These are phyloP conservation scores for Neonectria ditissima DNA, from an alignment of 2,329 filamentous ascomycete species.

Conservation along the genomic window DNA sequence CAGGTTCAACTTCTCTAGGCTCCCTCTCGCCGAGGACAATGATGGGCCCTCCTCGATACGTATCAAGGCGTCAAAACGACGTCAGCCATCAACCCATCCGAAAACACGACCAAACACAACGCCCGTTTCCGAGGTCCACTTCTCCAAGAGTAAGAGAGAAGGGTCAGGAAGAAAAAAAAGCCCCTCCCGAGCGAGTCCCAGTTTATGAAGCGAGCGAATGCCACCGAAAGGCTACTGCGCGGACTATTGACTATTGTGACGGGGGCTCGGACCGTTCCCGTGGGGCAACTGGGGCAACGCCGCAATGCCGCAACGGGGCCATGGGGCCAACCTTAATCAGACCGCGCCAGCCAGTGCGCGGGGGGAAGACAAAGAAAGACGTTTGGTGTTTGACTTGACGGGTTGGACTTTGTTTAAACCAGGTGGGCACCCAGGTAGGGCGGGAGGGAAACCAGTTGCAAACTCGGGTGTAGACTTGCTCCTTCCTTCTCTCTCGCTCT, in stretches of 20 bases:
- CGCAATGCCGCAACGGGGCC: neutral
- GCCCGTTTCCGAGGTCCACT: neutral
- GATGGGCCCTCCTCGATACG: neutral
- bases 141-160: neutral
- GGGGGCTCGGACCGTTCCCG: constrained; percentile 20
- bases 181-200: constrained; percentile 5
- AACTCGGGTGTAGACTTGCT: too few species aligned
- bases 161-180: neutral
- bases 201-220: constrained; percentile 15
- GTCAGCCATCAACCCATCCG: neutral
- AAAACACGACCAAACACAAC: neutral
- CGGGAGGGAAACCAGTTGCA: neutral
- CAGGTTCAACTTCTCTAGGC: neutral
- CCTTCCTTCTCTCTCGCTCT: too few species aligned
- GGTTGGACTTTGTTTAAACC: too few species aligned
- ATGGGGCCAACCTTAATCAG: constrained; percentile 21
- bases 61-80: neutral
- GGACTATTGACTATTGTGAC: neutral
- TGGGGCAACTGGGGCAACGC: constrained; percentile 2
- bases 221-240: constrained; percentile 1
- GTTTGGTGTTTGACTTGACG: too few species aligned
- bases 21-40: neutral
- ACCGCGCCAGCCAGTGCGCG: constrained; percentile 13
- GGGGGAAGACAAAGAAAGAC: neutral
- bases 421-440: neutral